Conservation (phyloP, 768 basidiomycete species). For the Psilocybe azurescens region DNA sequence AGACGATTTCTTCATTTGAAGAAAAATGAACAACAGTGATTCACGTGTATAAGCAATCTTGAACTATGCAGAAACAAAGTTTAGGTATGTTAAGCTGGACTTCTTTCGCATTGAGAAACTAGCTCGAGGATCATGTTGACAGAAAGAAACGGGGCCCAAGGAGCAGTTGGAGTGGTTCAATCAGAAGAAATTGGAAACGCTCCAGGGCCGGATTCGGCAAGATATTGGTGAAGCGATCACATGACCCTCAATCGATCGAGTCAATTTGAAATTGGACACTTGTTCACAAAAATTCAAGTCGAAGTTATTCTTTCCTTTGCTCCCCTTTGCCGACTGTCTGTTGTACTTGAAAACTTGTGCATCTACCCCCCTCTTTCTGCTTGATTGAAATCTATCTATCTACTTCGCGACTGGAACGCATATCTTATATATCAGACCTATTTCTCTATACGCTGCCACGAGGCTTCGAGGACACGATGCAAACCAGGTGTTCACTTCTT, state of each 20-base stretch:
- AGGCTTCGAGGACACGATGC: background rate
- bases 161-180: background rate
- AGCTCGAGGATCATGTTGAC: too few relatives aligned
- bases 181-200: background rate
- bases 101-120: too few relatives aligned
- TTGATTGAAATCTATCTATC: too few relatives aligned
- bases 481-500: background rate
- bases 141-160: background rate
- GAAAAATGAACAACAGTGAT: too few relatives aligned
- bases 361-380: too few relatives aligned
- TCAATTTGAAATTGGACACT: conserved; percentile 6
- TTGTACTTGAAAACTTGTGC: too few relatives aligned
- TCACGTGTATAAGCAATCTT: too few relatives aligned
- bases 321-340: background rate
- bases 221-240: background rate
- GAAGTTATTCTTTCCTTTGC: background rate
- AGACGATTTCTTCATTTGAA: too few relatives aligned
- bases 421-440: background rate
- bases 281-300: conserved; percentile 5
- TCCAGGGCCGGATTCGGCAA: background rate
- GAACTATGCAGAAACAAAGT: too few relatives aligned
- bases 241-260: conserved; percentile 12
- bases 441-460: background rate
- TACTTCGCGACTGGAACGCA: too few relatives aligned
- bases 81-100: too few relatives aligned